Percentiles rank a stretch among this genome's conserved stretches.
Evolutionary conservation across 2,329 filamentous ascomycete genomes (phyloP).

Genomic region (Rutstroemia sp.): DNA sequence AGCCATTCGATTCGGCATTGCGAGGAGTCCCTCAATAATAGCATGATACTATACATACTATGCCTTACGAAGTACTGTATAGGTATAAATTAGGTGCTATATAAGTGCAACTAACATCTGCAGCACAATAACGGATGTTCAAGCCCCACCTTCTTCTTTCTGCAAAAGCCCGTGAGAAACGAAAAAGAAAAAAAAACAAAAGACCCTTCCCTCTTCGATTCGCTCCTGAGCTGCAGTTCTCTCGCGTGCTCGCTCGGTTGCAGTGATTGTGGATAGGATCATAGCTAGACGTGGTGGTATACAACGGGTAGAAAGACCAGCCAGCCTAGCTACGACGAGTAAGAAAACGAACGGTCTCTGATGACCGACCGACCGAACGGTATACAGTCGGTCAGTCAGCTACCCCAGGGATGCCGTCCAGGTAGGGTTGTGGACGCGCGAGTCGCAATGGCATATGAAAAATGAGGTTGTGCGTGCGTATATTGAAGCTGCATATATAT

Average conservation of each 20-base stretch:
- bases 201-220: neutral
- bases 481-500: neutral
- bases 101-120: neutral
- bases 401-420: neutral
- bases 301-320: neutral
- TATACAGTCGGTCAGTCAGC: neutral
- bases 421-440: neutral
- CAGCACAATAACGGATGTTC: neutral
- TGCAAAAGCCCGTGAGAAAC: neutral
- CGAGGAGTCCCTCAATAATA: too few relatives aligned
- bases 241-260: neutral
- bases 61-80: neutral
- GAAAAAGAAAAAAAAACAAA: neutral
- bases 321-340: neutral
- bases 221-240: conserved; percentile 4
- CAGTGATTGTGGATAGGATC: too few relatives aligned
- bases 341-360: too few relatives aligned
- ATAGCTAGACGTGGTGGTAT: too few relatives aligned
- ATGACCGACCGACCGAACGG: neutral
- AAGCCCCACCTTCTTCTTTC: conserved; percentile 6
- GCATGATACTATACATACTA: too few relatives aligned
- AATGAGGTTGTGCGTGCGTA: neutral
- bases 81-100: neutral
- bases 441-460: neutral
- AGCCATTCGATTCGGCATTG: too few relatives aligned